Base-by-base conservation (phyloP, 768 basidiomycete species). In the Phaffia tasmanica region DNA sequence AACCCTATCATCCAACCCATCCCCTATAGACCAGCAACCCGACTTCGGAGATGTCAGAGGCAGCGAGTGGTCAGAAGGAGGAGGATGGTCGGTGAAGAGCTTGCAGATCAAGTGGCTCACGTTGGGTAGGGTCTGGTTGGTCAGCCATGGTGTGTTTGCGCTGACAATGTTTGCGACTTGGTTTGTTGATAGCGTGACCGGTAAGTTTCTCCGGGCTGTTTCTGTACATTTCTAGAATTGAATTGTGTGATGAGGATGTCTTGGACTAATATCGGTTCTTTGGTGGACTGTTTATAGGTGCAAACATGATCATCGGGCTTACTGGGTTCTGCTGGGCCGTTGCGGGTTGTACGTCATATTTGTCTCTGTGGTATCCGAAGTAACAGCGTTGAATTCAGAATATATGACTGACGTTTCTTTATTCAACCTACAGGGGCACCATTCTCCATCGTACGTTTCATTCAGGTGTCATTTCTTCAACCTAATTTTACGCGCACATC, bases 311-410 rank as follows among this genome's bases (percentile, higher is more conserved):
- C 68, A 83, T 95, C 60, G 82, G 85, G 9, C 70, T 87, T 11
- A 85, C 86, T 8, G 94, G 94, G 0, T 86, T 95, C 71, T 86
- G 88, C n/a, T 95, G 88, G 89, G 90, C 91, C 6, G 81, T 97
- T 97, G 93, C 29, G 35, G 53, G 25, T 47, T 23, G 46, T 30
- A 48, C 16, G 23, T 42, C 4, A 42, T 42, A 42, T 42, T 5
- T 42, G 35, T 42, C 6, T 42, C 35, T 42, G n/a, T 42, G 11
- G 11, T 42, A 4, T 11, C 11, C 35, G 6, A 42, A 42, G 35
- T 42, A 4, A 42, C 11, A 42, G 11, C 35, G 4, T 11, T 42
- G 35, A 42, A 42, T 5, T 42, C 11, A 42, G 11, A 42, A 42
- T 42, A 4, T 11, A 42, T 11, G 35, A 42, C 11, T 42, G 11